These are phyloP conservation scores for Diaporthe nobilis DNA, from an alignment of 2,329 filamentous ascomycete genomes.

Conservation along the genomic window DNA sequence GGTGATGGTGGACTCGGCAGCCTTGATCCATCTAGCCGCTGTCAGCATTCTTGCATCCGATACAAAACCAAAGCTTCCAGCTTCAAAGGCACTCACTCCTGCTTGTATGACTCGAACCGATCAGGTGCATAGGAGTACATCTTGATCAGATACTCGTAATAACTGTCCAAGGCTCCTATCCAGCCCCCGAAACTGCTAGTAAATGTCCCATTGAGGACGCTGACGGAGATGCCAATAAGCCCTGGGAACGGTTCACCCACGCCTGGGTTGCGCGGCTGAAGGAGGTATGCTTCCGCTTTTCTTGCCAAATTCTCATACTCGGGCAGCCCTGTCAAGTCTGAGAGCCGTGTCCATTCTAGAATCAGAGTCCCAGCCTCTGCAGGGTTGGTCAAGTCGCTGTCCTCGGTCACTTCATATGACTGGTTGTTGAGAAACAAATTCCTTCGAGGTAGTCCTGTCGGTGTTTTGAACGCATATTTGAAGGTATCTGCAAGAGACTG, in stretches of 20 bases:
- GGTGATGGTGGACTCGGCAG: conserved; percentile 26
- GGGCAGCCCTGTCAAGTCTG: conserved; percentile 16
- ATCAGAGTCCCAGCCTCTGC: conserved; percentile 27
- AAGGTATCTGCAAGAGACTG: conserved; percentile 27
- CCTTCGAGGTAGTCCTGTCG: conserved; percentile 12
- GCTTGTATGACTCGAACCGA: conserved; percentile 9
- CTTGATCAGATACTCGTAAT: conserved; percentile 31
- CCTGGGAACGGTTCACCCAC: conserved; percentile 24
- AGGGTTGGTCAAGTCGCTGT: conserved; percentile 2
- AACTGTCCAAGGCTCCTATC: conserved; percentile 27
- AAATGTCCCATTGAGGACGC: not conserved
- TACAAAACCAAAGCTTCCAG: too few species aligned
- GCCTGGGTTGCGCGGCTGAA: not conserved
- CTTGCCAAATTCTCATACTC: conserved; percentile 27
- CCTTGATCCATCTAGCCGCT: conserved; percentile 12
- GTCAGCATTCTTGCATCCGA: not conserved
- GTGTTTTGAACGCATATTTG: conserved; percentile 28
- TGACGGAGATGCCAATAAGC: conserved; percentile 5
- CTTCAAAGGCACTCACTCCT: not conserved
- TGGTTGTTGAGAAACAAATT: conserved; percentile 27
- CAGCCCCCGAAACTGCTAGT: conserved; percentile 21
- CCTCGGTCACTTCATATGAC: conserved; percentile 1
- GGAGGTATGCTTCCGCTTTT: not conserved
- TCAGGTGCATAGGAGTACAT: conserved; percentile 34
- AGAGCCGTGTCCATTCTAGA: conserved; percentile 26